phyloP scores from a whole-genome alignment of 2,329 filamentous ascomycete genomes.

The Colletotrichum tanaceti region DNA sequence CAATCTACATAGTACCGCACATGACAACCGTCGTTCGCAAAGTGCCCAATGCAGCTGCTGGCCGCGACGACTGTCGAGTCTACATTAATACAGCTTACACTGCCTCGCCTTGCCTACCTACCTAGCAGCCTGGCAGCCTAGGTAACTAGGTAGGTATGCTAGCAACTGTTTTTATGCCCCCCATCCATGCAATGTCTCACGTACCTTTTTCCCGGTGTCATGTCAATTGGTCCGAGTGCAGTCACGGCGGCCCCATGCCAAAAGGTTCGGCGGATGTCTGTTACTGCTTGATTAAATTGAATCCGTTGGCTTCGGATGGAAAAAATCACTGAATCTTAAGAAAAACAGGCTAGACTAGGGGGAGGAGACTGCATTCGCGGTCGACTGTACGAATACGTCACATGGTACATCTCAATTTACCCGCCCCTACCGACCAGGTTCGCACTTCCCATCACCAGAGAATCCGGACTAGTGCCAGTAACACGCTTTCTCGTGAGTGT shows the following conservation, averaged over 20 bases:
- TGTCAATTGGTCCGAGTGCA: constrained; percentile 33
- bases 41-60: not conserved
- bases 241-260: not conserved
- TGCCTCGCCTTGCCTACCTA: too few relatives aligned
- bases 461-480: not conserved
- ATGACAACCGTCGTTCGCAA: not conserved
- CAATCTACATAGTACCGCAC: not conserved
- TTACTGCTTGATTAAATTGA: constrained; percentile 9
- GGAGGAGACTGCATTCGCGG: not conserved
- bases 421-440: constrained; percentile 24
- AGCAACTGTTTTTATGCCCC: not conserved
- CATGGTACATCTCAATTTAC: not conserved
- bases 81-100: not conserved
- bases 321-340: constrained; percentile 21
- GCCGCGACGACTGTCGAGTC: constrained; percentile 1
- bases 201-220: constrained; percentile 4
- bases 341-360: constrained; percentile 36
- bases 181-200: constrained; percentile 15
- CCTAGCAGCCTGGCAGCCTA: too few relatives aligned
- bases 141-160: too few relatives aligned
- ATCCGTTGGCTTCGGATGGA: constrained; percentile 25
- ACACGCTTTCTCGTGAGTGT: not conserved
- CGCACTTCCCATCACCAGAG: not conserved
- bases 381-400: constrained; percentile 32
- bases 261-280: constrained; percentile 25